Conservation (phyloP, 345 rosid species). For the Clarkia xantiana region DNA sequence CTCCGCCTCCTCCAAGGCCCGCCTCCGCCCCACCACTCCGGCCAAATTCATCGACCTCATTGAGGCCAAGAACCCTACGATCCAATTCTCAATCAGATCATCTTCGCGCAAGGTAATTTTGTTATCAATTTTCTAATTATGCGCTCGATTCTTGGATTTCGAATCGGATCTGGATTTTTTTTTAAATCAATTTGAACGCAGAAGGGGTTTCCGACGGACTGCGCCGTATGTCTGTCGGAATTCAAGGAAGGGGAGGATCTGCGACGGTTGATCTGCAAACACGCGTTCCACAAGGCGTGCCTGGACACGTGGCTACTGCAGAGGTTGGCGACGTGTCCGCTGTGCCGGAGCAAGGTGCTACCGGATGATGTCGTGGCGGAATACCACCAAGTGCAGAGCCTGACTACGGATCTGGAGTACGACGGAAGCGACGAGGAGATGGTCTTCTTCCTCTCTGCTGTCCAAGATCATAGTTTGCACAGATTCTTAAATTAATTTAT, state of each 20-base stretch:
- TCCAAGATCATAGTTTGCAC: constrained; percentile 22
- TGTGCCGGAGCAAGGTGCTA: constrained; percentile 33
- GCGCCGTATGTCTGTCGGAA: constrained; percentile 31
- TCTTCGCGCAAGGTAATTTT: not conserved
- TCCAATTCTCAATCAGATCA: constrained; percentile 7
- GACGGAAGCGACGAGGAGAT: constrained; percentile 35
- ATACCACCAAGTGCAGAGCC: constrained; percentile 12
- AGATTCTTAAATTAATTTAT: constrained; percentile 10
- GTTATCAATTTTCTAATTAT: not conserved
- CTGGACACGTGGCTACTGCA: constrained; percentile 34
- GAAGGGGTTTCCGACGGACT: constrained; percentile 7
- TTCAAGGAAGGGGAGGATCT: constrained; percentile 28
- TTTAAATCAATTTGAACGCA: not conserved
- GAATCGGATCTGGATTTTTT: not conserved
- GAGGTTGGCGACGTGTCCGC: constrained; percentile 32
- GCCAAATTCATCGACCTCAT: constrained; percentile 22
- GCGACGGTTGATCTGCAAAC: constrained; percentile 27
- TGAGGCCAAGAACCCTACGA: constrained; percentile 23
- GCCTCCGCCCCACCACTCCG: constrained; percentile 10
- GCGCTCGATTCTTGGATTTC: not conserved
- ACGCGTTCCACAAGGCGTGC: constrained; percentile 37
- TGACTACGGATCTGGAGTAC: constrained; percentile 4
- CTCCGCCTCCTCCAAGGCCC: not conserved
- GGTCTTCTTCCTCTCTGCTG: constrained; percentile 17
- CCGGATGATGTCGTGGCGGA: constrained; percentile 27